phyloP scores from a whole-genome alignment of 2,329 filamentous ascomycete genomes.

The Aspergillus carbonarius region DNA sequence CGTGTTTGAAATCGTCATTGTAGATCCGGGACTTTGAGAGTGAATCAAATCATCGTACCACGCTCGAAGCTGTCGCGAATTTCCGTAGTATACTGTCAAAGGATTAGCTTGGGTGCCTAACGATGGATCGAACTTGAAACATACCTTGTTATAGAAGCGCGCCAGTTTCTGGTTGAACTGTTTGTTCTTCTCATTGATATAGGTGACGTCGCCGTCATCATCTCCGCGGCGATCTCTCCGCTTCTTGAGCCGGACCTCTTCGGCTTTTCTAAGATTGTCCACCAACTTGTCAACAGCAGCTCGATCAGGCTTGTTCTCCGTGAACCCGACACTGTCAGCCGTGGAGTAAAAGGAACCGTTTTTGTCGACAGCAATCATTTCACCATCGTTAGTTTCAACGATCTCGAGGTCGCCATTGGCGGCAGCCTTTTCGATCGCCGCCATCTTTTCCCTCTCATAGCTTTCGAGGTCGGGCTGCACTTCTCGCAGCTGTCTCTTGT shows the following conservation, averaged over 20 bases:
- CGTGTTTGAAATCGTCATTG: conserved; percentile 6
- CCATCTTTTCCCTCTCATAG: conserved; percentile 86
- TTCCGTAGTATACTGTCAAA: conserved; percentile 75
- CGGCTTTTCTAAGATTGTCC: conserved; percentile 79
- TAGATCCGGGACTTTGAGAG: conserved; percentile 17
- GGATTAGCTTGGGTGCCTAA: conserved; percentile 18
- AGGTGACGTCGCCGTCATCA: conserved; percentile 89
- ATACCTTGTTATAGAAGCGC: conserved; percentile 89
- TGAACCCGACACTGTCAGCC: conserved; percentile 75
- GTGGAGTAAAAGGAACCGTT: conserved; percentile 90
- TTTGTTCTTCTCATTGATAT: conserved; percentile 99
- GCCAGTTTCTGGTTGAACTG: conserved; percentile 98
- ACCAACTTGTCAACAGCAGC: conserved; percentile 86
- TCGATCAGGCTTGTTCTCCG: conserved; percentile 82
- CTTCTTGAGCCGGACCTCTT: conserved; percentile 84
- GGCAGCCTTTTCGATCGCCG: conserved; percentile 80
- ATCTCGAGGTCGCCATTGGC: conserved; percentile 84
- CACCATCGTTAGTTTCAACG: conserved; percentile 90
- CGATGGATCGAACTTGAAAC: conserved; percentile 16
- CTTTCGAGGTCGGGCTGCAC: conserved; percentile 73
- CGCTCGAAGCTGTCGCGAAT: conserved; percentile 97
- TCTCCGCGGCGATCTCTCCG: conserved; percentile 76
- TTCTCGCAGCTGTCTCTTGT: conserved; percentile 83
- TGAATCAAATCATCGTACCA: conserved; percentile 81
- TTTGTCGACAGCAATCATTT: conserved; percentile 90